Base-by-base conservation (phyloP, 768 basidiomycete species). In the Xerocomus spinulosus region DNA sequence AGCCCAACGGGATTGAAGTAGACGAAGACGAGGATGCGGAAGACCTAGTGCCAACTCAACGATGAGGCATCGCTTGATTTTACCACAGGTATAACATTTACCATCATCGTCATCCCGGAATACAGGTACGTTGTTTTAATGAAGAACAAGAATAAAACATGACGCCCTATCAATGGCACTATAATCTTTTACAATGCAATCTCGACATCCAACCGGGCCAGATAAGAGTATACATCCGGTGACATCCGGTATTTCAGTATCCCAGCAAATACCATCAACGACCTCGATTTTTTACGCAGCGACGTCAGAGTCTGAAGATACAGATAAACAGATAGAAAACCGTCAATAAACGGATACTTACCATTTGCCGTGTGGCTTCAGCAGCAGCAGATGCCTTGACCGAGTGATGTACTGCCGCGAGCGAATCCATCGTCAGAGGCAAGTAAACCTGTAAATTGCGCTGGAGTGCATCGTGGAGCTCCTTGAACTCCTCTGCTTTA, bases 241-340 rank as follows among this genome's bases (percentile, higher is more conserved):
- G 87, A 87, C 82, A 96, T 84, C 50, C 92, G 79, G 65, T 93
- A 94, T 58, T 89, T 86, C 46, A 94, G 71, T 52, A 90, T 84
- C 21, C 87, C 87, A 25, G 87, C 91, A 68, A 92, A 96, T 48
- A 91, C 79, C 79, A 93, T 91, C 48, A 95, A 62, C 6, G 88
- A 84, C 46, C 92, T 74, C 46, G 90, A 88, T 67, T 92, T 92
- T 62, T 79, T 87, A 51, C 88, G 74, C 23, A 92, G 68, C 15
- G 78, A 70, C 0, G 73, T 70, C 53, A 93, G 70, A 0, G 83
- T 83, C 89, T 62, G 32, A 32, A 39, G 33, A 7, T 17, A n/a
- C 85, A 57, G 38, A 33, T 28, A 42, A 23, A 37, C 18, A 56
- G 21, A 44, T 37, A 29, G 60, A 61, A 56, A 44, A 48, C 37